Base-by-base conservation (phyloP, 169 alveolate species). In the Plasmodium adleri region DNA sequence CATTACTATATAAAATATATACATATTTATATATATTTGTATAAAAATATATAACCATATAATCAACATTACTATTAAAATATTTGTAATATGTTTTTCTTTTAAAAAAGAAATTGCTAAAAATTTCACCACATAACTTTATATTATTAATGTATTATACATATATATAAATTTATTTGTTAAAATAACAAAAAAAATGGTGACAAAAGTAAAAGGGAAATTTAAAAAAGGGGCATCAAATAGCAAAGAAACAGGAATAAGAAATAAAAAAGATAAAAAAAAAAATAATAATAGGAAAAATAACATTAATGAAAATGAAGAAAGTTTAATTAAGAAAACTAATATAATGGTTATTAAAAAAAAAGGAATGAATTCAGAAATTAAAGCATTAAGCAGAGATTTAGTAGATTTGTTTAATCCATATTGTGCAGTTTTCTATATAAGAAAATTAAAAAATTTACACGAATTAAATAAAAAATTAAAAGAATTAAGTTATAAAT, bases 401-500 rank as follows among this genome's bases (percentile, higher is more conserved):
- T 26, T 86, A 13, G 45, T 54, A 2, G 68, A 72, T 47, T 28
- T 72, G 68, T 86, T 86, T 52, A 47, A 22, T 39, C 92, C 92
- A 43, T 86, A 71, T 71, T 45, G 88, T 20, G 47, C 56, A 54
- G 45, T 50, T 56, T 68, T 83, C 56, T 68, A 56, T 60, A 47
- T 83, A 68, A 68, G 58, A 10, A 83, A 58, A 68, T 52, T 68
- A 63, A 83, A 68, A 49, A 56, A 83, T 26, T 17, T 58, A 58
- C 5, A 39, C 28, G 91, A 83, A 22, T 20, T 83, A 43, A 83
- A 68, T 72, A 83, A 83, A 54, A 83, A 83, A 83, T 59, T 68
- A 28, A 83, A 83, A 60, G 83, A 67, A 63, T 83, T 83, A 67
- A 24, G 50, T 49, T 83, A 68, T 83, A 67, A 83, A 83, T 83